Evolutionary conservation across 73 alveolate species (phyloP).

Genomic region (Halteria grandinella): DNA sequence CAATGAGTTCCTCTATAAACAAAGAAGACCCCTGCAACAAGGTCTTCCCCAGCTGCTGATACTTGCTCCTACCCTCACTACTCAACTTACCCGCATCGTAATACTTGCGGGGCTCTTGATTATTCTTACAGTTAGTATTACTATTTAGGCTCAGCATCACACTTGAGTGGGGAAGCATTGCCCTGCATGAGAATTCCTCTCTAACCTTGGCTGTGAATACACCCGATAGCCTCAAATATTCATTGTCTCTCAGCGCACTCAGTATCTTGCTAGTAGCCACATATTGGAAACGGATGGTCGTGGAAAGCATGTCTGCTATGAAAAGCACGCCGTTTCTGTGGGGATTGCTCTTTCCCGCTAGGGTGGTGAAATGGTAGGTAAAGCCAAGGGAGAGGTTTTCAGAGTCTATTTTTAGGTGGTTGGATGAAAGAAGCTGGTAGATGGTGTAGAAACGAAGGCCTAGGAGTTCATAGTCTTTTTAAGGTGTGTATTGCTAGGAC

Average conservation of each 20-base stretch:
- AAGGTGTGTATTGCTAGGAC: background rate
- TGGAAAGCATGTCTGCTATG: constrained; percentile 5
- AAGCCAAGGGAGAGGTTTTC: constrained; percentile 16
- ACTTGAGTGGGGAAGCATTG: too few species aligned
- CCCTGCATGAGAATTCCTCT: background rate
- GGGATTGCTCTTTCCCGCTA: background rate
- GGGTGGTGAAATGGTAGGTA: constrained; percentile 4
- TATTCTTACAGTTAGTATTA: too few species aligned
- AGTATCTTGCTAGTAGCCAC: constrained; percentile 20
- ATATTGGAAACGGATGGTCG: constrained; percentile 3
- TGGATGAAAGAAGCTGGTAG: background rate
- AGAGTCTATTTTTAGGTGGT: constrained; percentile 11
- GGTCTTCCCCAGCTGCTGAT: too few species aligned
- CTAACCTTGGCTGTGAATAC: background rate
- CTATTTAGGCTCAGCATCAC: too few species aligned
- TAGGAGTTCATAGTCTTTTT: background rate
- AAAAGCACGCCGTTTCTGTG: constrained; percentile 2
- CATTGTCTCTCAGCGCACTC: constrained; percentile 20
- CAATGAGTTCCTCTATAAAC: background rate
- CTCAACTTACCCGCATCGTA: background rate
- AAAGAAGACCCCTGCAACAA: background rate
- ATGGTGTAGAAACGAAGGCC: constrained; percentile 14
- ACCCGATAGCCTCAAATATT: background rate
- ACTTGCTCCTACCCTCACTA: background rate
- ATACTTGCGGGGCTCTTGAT: constrained; percentile 11